Base-by-base conservation (phyloP, 495 filamentous ascomycete genomes). In the Hypoxylon fragiforme region DNA sequence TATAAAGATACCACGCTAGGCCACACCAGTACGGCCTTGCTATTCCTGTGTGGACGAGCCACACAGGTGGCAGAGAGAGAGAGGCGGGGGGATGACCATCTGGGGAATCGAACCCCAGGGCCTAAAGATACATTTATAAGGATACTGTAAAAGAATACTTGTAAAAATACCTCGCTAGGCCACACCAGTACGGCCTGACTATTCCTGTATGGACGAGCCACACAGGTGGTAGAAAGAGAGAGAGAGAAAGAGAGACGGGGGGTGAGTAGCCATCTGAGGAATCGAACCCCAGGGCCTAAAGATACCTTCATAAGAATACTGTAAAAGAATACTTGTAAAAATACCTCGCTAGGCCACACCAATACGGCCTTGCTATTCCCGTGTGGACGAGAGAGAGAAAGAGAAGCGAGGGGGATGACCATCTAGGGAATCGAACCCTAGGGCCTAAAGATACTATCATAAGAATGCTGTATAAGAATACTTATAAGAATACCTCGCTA, bases 311-410 rank as follows among this genome's bases (percentile, higher is more conserved):
- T n/a, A n/a, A n/a, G n/a, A 12, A 38, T 44, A 38, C 18, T 32
- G 6, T 19, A 19, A 22, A 37, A 47, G 2, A 32, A 36, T 47
- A 16, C 11, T 22, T n/a, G n/a, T n/a, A n/a, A n/a, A n/a, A n/a
- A n/a, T n/a, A n/a, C n/a, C n/a, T n/a, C n/a, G n/a, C n/a, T 31
- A 56, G 30, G 12, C 52, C 44, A 31, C n/a, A 43, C 39, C 44
- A 56, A 44, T 26, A 1, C 13, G 42, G 50, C 50, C 50, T 44
- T 53, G n/a, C n/a, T n/a, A n/a, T n/a, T n/a, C n/a, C n/a, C n/a
- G n/a, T n/a, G n/a, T n/a, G n/a, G n/a, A n/a, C n/a, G n/a, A n/a
- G n/a, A n/a, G n/a, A n/a, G n/a, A n/a, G n/a, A n/a, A n/a, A n/a
- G n/a, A n/a, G n/a, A n/a, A n/a, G n/a, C n/a, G n/a, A n/a, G 24